Percentiles rank a stretch among this genome's conserved stretches.
Conservation (phyloP, 176 grass and related monocot genomes). For the Phoenix dactylifera region DNA sequence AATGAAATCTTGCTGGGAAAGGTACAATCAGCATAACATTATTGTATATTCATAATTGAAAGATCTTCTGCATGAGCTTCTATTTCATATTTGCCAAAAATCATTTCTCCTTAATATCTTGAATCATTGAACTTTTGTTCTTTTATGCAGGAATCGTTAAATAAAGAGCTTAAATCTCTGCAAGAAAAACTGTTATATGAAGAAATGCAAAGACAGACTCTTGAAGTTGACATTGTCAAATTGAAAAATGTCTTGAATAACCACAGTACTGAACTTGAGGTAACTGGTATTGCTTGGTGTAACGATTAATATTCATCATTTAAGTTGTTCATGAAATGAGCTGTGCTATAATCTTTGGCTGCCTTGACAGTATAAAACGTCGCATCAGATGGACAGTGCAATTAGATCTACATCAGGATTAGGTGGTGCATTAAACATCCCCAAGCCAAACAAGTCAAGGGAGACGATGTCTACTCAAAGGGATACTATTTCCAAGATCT, state of each 20-base stretch:
- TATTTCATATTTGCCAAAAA: no score
- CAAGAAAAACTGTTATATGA: conserved; percentile 58
- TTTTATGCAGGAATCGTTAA: conserved; percentile 31
- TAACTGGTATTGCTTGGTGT: conserved; percentile 1
- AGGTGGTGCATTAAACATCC: conserved; percentile 22
- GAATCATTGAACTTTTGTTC: no score
- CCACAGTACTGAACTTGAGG: conserved; percentile 45
- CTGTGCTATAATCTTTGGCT: conserved; percentile 14
- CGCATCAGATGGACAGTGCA: conserved; percentile 20
- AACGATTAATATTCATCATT: no score
- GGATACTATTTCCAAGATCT: conserved; percentile 75
- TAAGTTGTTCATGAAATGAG: no score
- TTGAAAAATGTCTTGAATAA: conserved; percentile 41
- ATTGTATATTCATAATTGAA: conserved; percentile 8
- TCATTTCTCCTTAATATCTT: no score
- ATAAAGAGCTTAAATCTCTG: conserved; percentile 55
- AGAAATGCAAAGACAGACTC: conserved; percentile 37
- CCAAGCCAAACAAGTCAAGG: conserved; percentile 54
- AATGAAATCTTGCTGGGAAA: conserved; percentile 54
- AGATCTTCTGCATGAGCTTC: no score
- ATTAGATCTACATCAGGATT: conserved; percentile 51
- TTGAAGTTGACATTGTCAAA: conserved; percentile 70
- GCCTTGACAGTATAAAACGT: conserved; percentile 40
- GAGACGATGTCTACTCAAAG: conserved; percentile 50
- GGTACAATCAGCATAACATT: conserved; percentile 23